Percentiles rank a stretch among this genome's conserved stretches.
phyloP scores from a whole-genome alignment of 768 basidiomycete species.

The Filobasidium wieringae region DNA sequence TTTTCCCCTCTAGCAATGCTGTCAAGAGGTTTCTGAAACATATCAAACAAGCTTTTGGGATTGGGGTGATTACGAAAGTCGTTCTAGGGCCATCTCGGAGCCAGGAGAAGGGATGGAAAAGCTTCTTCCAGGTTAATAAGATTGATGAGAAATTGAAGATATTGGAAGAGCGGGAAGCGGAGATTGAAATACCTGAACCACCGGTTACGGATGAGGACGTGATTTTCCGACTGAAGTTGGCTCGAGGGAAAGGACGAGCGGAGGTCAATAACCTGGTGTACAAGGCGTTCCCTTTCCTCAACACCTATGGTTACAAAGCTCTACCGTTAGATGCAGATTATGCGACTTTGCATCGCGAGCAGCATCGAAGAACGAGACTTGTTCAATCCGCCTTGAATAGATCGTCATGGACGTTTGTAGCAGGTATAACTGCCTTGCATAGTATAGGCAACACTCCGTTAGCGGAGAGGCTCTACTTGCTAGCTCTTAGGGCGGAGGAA shows the following conservation, averaged over 20 bases:
- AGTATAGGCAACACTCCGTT: constrained; percentile 17
- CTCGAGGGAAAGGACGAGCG: constrained; percentile 9
- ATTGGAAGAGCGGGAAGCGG: not conserved
- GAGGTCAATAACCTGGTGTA: constrained; percentile 3
- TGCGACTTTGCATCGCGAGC: not conserved
- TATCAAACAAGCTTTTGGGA: not conserved
- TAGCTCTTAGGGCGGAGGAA: constrained; percentile 20
- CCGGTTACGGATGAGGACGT: not conserved
- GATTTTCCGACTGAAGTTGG: constrained; percentile 7
- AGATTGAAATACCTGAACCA: not conserved
- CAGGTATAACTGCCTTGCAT: constrained; percentile 11
- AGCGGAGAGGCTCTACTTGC: constrained; percentile 20
- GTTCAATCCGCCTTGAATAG: not conserved
- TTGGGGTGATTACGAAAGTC: not conserved
- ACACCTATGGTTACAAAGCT: constrained; percentile 1
- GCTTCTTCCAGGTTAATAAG: not conserved
- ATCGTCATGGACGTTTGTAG: not conserved
- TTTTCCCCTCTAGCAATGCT: not conserved
- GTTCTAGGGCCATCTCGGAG: not conserved
- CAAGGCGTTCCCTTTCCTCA: constrained; percentile 17
- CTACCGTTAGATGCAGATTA: not conserved
- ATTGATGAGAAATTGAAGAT: not conserved
- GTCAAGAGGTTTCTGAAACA: not conserved
- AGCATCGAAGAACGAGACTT: not conserved
- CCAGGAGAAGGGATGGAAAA: not conserved